Percentiles rank a stretch among this genome's conserved stretches.
Evolutionary conservation across 208 protist species (phyloP).

Genomic region (Trypanosoma cruzi): DNA sequence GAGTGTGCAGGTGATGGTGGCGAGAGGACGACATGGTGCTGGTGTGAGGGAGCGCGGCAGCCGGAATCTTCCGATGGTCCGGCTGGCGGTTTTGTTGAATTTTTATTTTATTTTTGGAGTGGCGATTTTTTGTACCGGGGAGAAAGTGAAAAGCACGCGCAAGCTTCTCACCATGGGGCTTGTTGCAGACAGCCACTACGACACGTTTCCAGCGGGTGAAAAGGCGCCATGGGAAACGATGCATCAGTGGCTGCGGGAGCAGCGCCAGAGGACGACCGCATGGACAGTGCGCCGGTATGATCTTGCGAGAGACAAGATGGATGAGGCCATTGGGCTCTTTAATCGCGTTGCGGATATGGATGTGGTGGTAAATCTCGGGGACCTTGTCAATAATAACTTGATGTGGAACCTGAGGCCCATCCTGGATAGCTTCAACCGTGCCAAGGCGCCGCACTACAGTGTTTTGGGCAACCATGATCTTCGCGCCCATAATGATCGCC

Average conservation of each 20-base stretch:
- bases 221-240: constrained; percentile 28
- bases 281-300: constrained; percentile 29
- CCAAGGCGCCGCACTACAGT: constrained; percentile 29
- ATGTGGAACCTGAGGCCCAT: constrained; percentile 38
- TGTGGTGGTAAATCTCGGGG: constrained; percentile 32
- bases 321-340: constrained; percentile 29
- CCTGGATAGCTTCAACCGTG: constrained; percentile 22
- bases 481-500: constrained; percentile 37
- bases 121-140: neutral
- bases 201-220: constrained; percentile 31
- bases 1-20: neutral
- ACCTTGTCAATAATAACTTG: constrained; percentile 36
- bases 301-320: constrained; percentile 31
- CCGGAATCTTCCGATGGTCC: neutral
- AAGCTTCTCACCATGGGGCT: constrained; percentile 23
- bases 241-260: constrained; percentile 17
- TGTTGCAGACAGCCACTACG: constrained; percentile 29
- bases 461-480: constrained; percentile 45
- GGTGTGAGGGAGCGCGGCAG: neutral
- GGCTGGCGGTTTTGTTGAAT: neutral
- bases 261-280: constrained; percentile 24
- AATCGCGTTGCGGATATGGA: constrained; percentile 26
- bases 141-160: neutral
- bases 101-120: neutral
- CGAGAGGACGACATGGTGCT: neutral